A percentile compares a stretch with the other conserved stretches of the same genome.
phyloP scores from a whole-genome alignment of 1,284 basidiomycete genomes.

The Polyporus tsugae region DNA sequence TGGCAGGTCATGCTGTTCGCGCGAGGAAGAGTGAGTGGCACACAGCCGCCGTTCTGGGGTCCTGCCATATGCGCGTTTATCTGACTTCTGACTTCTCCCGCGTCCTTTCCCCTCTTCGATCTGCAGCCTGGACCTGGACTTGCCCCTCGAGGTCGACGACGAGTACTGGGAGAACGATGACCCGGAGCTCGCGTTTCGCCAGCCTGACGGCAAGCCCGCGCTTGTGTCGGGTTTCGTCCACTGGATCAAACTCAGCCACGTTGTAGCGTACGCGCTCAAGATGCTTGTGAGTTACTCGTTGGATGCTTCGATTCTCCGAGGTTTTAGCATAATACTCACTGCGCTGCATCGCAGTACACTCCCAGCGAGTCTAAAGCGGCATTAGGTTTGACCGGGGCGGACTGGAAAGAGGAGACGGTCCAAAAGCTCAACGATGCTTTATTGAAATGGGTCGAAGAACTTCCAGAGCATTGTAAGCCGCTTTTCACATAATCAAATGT shows the following conservation, averaged over 20 bases:
- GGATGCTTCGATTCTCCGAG: neutral
- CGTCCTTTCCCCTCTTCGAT: neutral
- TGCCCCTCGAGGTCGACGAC: slow-evolving; percentile 86
- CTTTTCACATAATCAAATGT: neutral
- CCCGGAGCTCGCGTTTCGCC: slow-evolving; percentile 59
- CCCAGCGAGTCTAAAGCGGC: slow-evolving; percentile 69
- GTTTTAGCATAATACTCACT: neutral
- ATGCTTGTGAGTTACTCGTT: slow-evolving; percentile 62
- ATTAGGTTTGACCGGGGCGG: slow-evolving; percentile 55
- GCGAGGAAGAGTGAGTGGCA: slow-evolving; percentile 78
- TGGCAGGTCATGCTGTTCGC: slow-evolving; percentile 75
- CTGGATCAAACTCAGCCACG: slow-evolving; percentile 74
- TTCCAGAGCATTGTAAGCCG: slow-evolving; percentile 72
- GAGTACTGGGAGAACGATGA: slow-evolving; percentile 79
- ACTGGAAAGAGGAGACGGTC: slow-evolving; percentile 70
- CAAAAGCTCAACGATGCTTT: slow-evolving; percentile 75
- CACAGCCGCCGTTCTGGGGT: neutral
- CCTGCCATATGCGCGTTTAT: slow-evolving; percentile 2
- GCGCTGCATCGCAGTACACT: slow-evolving; percentile 67
- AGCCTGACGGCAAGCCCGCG: slow-evolving; percentile 71
- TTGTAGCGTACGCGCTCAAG: slow-evolving; percentile 74
- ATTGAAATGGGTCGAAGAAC: slow-evolving; percentile 73
- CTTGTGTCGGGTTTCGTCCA: slow-evolving; percentile 70
- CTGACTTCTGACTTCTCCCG: slow-evolving; percentile 10
- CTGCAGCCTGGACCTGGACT: slow-evolving; percentile 76